These are phyloP conservation scores for Russula emetica DNA, from an alignment of 768 basidiomycete genomes.

Conservation along the genomic window DNA sequence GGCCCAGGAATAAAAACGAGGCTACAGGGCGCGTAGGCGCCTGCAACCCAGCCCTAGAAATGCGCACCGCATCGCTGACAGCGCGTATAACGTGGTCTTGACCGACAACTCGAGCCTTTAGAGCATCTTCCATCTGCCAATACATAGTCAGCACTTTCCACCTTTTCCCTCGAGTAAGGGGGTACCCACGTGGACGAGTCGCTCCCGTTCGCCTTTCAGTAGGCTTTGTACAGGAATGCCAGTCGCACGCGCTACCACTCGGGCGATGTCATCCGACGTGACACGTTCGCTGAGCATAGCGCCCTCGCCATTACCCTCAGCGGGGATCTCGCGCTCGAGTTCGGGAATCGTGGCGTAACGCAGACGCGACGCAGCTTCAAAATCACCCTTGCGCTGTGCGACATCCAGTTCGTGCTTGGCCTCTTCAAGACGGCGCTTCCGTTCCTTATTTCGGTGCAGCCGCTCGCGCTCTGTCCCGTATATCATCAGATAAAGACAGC, in stretches of 20 bases:
- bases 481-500: background rate
- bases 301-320: constrained; percentile 44
- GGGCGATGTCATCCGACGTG: constrained; percentile 82
- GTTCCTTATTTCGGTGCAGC: constrained; percentile 57
- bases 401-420: constrained; percentile 85
- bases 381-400: constrained; percentile 85
- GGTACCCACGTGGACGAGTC: constrained; percentile 71
- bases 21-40: constrained; percentile 87
- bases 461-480: constrained; percentile 55
- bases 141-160: constrained; percentile 2
- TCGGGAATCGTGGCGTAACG: constrained; percentile 84
- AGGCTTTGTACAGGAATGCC: constrained; percentile 89
- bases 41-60: constrained; percentile 87
- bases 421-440: constrained; percentile 68
- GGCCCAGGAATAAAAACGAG: constrained; percentile 87
- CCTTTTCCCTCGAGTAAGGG: background rate
- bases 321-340: constrained; percentile 65
- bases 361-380: constrained; percentile 76
- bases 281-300: constrained; percentile 81
- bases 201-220: constrained; percentile 85
- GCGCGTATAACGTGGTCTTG: constrained; percentile 86
- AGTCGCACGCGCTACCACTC: constrained; percentile 83
- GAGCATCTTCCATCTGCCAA: constrained; percentile 77
- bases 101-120: constrained; percentile 75
- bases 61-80: constrained; percentile 85